phyloP scores from a whole-genome alignment of 2,329 filamentous ascomycete genomes.

The Ophiostoma angusticollis region DNA sequence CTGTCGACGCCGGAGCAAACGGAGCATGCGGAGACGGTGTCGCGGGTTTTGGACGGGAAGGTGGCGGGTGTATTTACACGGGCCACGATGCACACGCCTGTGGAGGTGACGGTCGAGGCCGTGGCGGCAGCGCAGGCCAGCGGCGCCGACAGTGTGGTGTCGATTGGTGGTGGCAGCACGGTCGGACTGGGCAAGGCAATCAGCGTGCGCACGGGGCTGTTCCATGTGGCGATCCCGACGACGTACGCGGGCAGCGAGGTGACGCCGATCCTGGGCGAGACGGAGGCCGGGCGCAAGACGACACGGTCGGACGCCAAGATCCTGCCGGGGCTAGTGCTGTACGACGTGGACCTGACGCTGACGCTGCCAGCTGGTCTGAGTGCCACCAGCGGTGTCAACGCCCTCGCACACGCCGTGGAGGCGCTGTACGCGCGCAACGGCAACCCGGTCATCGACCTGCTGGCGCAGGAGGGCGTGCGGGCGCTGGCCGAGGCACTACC shows the following conservation, averaged over 20 bases:
- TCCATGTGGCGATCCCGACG: conserved; percentile 33
- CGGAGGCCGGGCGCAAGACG: conserved; percentile 42
- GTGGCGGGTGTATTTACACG: conserved; percentile 12
- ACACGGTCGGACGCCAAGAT: conserved; percentile 46
- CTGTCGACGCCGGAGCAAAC: conserved; percentile 40
- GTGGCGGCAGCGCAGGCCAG: conserved; percentile 31
- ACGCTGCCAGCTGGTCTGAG: conserved; percentile 40
- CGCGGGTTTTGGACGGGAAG: conserved; percentile 24
- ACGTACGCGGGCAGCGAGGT: conserved; percentile 52
- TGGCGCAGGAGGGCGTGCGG: conserved; percentile 44
- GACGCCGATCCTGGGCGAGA: conserved; percentile 53
- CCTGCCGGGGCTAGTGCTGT: conserved; percentile 47
- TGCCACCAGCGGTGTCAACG: conserved; percentile 49
- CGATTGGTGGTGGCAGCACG: conserved; percentile 49
- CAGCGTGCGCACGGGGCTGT: conserved; percentile 9
- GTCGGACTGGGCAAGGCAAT: conserved; percentile 50
- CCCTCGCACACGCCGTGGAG: conserved; percentile 53
- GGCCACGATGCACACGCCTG: conserved; percentile 52
- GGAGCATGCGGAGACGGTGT: conserved; percentile 30
- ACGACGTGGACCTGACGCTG: conserved; percentile 51
- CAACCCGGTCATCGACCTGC: conserved; percentile 45
- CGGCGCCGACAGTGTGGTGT: conserved; percentile 41
- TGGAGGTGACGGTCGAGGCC: conserved; percentile 42
- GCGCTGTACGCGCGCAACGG: conserved; percentile 48
- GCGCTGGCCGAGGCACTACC: conserved; percentile 42